These are phyloP conservation scores for Camelina neglecta DNA, from an alignment of 345 rosid genomes.

Conservation along the genomic window DNA sequence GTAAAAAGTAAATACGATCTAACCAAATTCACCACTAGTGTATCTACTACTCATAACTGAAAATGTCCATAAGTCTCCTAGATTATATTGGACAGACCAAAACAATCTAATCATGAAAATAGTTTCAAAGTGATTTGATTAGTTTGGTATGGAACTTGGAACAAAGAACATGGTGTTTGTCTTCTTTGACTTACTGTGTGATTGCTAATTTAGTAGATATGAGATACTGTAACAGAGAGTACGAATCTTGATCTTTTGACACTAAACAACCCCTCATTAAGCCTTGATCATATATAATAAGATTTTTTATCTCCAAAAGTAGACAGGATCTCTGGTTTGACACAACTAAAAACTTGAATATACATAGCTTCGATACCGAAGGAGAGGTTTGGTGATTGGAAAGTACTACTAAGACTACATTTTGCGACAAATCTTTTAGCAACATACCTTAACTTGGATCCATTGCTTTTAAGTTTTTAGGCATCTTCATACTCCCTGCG, in stretches of 20 bases:
- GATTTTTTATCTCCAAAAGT: not conserved
- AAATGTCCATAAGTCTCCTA: not conserved
- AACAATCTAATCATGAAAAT: constrained; percentile 3
- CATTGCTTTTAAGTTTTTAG: constrained; percentile 14
- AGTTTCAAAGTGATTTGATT: constrained; percentile 20
- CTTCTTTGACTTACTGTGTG: not conserved
- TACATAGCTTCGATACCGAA: constrained; percentile 21
- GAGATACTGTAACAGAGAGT: not conserved
- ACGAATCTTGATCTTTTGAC: not conserved
- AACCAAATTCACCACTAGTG: not conserved
- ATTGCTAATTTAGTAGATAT: constrained; percentile 1
- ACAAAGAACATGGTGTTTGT: constrained; percentile 15
- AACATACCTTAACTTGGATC: constrained; percentile 20
- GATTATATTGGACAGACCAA: constrained; percentile 16
- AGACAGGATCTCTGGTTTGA: not conserved
- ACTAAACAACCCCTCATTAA: not conserved
- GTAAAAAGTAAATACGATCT: not conserved
- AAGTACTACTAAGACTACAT: constrained; percentile 25
- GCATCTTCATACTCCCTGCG: constrained; percentile 31
- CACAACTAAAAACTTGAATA: constrained; percentile 35
- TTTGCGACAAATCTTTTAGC: not conserved
- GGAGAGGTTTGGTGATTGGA: constrained; percentile 6
- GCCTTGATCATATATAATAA: constrained; percentile 17
- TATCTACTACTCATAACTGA: not conserved
- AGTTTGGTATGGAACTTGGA: constrained; percentile 9